These are phyloP conservation scores for Neurospora crassa DNA, from an alignment of 2,329 filamentous ascomycete genomes.

Conservation along the genomic window DNA sequence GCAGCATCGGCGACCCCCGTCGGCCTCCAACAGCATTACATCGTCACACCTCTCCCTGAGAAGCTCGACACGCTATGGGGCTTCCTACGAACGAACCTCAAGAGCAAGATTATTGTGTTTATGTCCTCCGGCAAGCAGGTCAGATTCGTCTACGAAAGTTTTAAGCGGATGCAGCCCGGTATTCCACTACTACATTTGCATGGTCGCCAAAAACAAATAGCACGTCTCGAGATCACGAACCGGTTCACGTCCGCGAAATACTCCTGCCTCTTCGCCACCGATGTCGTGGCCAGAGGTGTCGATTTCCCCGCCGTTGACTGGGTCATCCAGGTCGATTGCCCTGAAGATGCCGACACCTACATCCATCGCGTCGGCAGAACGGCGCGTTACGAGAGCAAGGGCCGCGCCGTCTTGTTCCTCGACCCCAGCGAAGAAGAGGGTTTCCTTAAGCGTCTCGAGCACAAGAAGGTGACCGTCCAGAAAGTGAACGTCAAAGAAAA, in stretches of 20 bases:
- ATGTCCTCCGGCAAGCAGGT: conserved; percentile 94
- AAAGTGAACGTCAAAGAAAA: conserved; percentile 78
- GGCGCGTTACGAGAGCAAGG: conserved; percentile 82
- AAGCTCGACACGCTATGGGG: conserved; percentile 90
- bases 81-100: conserved; percentile 84
- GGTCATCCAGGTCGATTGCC: conserved; percentile 97
- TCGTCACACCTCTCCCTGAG: conserved; percentile 72
- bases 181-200: conserved; percentile 88
- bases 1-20: conserved; percentile 71
- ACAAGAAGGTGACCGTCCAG: conserved; percentile 83
- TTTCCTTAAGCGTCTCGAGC: conserved; percentile 77
- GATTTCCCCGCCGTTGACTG: conserved; percentile 97
- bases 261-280: conserved; percentile 87
- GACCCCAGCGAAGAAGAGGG: conserved; percentile 86
- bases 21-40: conserved; percentile 83
- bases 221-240: conserved; percentile 76
- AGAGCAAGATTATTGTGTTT: conserved; percentile 92
- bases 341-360: conserved; percentile 94
- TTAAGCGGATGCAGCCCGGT: conserved; percentile 88
- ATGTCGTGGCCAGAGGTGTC: conserved; percentile 86
- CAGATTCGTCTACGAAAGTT: conserved; percentile 87
- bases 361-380: conserved; percentile 94
- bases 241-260: conserved; percentile 74
- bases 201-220: conserved; percentile 85
- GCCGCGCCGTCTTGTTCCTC: conserved; percentile 80